Evolutionary conservation across 306 rosid genomes (phyloP).

Genomic region (Castanea mollissima): DNA sequence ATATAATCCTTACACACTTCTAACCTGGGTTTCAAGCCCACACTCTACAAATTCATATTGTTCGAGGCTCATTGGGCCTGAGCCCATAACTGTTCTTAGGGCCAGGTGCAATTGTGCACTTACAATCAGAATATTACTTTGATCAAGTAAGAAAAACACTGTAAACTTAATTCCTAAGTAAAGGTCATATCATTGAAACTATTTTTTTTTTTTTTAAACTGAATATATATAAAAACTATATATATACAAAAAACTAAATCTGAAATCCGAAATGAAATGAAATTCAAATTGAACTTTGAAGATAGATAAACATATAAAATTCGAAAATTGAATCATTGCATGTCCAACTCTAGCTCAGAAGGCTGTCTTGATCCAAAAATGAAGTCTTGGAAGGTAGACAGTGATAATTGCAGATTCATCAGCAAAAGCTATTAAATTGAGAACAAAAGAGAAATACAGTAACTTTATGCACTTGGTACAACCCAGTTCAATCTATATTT

Average conservation of each 20-base stretch:
- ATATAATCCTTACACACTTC: too few relatives aligned
- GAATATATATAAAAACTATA: not conserved
- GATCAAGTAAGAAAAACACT: conserved; percentile 11
- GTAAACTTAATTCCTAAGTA: not conserved
- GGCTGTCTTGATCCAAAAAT: too few relatives aligned
- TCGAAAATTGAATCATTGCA: conserved; percentile 39
- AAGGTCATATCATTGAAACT: too few relatives aligned
- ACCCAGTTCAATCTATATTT: not conserved
- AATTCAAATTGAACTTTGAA: conserved; percentile 13
- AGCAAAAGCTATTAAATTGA: not conserved
- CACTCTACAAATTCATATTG: too few relatives aligned
- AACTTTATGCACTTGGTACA: not conserved
- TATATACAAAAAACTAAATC: conserved; percentile 27
- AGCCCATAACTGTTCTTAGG: too few relatives aligned
- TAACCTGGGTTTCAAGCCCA: too few relatives aligned
- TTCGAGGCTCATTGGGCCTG: too few relatives aligned
- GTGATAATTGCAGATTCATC: conserved; percentile 33
- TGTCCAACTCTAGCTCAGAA: conserved; percentile 10
- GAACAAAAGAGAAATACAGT: too few relatives aligned
- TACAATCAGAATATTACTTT: not conserved
- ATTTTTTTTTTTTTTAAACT: too few relatives aligned
- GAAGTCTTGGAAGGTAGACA: not conserved
- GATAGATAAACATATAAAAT: conserved; percentile 17
- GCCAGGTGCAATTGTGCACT: too few relatives aligned
- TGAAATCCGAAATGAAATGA: not conserved